Evolutionary conservation across 2,329 filamentous ascomycete genomes (phyloP).

Genomic region (Helicocarpus griseus): DNA sequence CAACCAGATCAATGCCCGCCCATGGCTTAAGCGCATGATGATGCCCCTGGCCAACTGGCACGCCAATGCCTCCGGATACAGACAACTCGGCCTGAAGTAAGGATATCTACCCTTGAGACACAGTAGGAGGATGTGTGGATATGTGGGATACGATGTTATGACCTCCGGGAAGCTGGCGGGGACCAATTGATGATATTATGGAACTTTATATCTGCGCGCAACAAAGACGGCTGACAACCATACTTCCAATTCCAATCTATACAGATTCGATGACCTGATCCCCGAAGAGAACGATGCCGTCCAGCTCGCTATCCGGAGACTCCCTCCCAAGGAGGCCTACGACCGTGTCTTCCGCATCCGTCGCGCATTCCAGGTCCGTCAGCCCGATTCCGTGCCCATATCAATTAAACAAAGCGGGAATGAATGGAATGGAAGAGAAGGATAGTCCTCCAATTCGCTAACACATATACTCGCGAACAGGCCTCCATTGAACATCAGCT

Average conservation of each 20-base stretch:
- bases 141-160: neutral
- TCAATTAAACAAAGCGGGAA: neutral
- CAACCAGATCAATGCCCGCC: constrained; percentile 69
- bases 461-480: constrained; percentile 29
- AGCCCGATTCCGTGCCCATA: neutral
- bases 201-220: neutral
- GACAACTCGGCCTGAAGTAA: constrained; percentile 84
- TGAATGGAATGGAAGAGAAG: neutral
- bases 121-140: constrained; percentile 3
- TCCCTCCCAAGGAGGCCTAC: constrained; percentile 82
- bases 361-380: constrained; percentile 74
- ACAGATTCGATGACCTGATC: constrained; percentile 87
- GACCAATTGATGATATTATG: neutral
- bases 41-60: constrained; percentile 84
- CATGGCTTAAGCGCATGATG: constrained; percentile 73
- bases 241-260: constrained; percentile 3
- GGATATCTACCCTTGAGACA: constrained; percentile 11
- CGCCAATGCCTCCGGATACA: constrained; percentile 78
- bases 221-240: neutral
- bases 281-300: constrained; percentile 84
- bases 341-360: constrained; percentile 96
- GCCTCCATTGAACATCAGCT: constrained; percentile 57
- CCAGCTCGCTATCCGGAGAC: constrained; percentile 79
- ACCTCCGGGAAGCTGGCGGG: neutral
- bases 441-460: neutral